Conservation (phyloP, 192 early-diverging fungal species). For the Backusella tarrabulga region DNA sequence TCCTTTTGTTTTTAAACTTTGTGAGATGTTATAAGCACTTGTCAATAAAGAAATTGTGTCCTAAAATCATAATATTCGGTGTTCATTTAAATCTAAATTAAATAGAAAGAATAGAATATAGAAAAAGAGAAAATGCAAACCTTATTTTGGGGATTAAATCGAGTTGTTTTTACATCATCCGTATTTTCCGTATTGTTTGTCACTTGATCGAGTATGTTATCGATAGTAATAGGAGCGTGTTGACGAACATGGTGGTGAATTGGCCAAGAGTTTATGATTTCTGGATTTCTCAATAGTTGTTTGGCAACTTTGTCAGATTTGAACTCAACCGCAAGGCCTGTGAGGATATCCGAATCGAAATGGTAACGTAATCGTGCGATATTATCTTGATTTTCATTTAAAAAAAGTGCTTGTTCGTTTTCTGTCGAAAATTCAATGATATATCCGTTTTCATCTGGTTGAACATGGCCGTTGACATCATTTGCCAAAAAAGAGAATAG, state of each 20-base stretch:
- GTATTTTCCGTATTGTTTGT: background rate
- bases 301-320: conserved; percentile 2
- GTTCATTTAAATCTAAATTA: conserved; percentile 7
- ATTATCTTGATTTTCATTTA: background rate
- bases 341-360: conserved; percentile 20
- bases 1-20: conserved; percentile 48
- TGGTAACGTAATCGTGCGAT: conserved; percentile 5
- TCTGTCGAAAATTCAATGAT: conserved; percentile 8
- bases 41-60: conserved; percentile 45
- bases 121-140: background rate
- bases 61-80: conserved; percentile 10
- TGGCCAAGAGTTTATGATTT: conserved; percentile 26
- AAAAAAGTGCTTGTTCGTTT: background rate
- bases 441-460: background rate
- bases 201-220: background rate
- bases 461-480: background rate
- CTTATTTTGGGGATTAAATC: conserved; percentile 8
- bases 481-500: conserved; percentile 7
- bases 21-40: conserved; percentile 45
- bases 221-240: background rate
- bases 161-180: background rate
- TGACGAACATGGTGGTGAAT: conserved; percentile 17
- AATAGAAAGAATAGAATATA: background rate
- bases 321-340: conserved; percentile 19
- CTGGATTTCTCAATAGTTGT: background rate